Conservation (phyloP, 1,284 basidiomycete species). For the Somion occarium region DNA sequence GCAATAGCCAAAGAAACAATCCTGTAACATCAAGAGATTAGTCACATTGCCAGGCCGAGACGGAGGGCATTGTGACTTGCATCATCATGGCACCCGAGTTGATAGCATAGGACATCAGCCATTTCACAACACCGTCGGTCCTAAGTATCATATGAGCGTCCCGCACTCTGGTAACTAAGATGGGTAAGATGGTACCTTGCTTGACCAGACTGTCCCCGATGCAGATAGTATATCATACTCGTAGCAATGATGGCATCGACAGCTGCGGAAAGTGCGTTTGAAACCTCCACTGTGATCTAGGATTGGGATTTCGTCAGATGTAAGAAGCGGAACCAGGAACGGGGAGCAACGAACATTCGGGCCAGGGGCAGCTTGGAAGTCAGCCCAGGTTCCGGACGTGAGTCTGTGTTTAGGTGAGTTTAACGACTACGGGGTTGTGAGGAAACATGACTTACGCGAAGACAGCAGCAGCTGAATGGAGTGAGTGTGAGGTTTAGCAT, state of each 20-base stretch:
- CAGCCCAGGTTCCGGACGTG: neutral
- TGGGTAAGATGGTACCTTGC: neutral
- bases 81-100: slow-evolving; percentile 4
- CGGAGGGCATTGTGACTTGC: neutral
- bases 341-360: neutral
- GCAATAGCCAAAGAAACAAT: neutral
- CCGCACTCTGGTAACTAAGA: too few relatives aligned
- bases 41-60: neutral
- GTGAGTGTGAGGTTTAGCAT: too few relatives aligned
- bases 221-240: slow-evolving; percentile 3
- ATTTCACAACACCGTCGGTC: slow-evolving; percentile 1
- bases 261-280: neutral
- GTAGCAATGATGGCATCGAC: slow-evolving; percentile 3
- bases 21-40: neutral
- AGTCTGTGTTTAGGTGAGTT: neutral
- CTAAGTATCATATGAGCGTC: neutral
- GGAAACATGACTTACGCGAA: neutral
- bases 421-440: neutral
- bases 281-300: slow-evolving; percentile 1
- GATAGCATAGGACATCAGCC: slow-evolving; percentile 3
- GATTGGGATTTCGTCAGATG: neutral
- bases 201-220: neutral
- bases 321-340: neutral
- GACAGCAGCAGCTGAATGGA: neutral
- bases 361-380: neutral